These are phyloP conservation scores for Colletotrichum aenigma DNA, from an alignment of 2,329 filamentous ascomycete species.

Conservation along the genomic window DNA sequence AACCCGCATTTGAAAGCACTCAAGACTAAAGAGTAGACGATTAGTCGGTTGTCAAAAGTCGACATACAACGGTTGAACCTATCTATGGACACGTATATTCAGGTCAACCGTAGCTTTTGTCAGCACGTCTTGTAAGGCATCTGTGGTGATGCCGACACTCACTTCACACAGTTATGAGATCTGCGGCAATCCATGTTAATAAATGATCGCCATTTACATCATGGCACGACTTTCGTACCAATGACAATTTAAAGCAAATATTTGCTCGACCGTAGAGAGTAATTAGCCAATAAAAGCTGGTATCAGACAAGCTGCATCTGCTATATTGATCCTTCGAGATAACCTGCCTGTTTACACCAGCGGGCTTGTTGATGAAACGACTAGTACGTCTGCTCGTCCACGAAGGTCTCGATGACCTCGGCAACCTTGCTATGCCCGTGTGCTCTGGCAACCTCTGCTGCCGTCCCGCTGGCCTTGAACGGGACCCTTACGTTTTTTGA, in stretches of 20 bases:
- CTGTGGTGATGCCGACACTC: background rate
- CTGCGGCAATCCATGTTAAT: background rate
- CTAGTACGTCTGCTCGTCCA: background rate
- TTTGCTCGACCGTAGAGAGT: background rate
- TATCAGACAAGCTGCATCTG: background rate
- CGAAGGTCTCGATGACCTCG: background rate
- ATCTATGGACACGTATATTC: background rate
- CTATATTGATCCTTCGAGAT: background rate
- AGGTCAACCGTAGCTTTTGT: background rate
- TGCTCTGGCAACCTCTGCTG: constrained; percentile 2
- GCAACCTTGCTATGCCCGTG: background rate
- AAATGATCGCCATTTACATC: background rate
- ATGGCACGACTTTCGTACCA: background rate
- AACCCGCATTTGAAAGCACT: background rate
- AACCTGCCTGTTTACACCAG: background rate
- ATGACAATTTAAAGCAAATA: too few relatives aligned
- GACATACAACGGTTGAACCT: background rate
- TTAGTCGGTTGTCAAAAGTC: background rate
- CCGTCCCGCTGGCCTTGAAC: background rate
- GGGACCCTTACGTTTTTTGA: background rate
- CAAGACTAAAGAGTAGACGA: background rate
- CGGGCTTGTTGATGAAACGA: background rate
- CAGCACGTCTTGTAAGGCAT: background rate
- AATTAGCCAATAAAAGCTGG: background rate
- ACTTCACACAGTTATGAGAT: background rate